Base-by-base conservation (phyloP, 2,329 filamentous ascomycete species). In the Talaromyces sp. region DNA sequence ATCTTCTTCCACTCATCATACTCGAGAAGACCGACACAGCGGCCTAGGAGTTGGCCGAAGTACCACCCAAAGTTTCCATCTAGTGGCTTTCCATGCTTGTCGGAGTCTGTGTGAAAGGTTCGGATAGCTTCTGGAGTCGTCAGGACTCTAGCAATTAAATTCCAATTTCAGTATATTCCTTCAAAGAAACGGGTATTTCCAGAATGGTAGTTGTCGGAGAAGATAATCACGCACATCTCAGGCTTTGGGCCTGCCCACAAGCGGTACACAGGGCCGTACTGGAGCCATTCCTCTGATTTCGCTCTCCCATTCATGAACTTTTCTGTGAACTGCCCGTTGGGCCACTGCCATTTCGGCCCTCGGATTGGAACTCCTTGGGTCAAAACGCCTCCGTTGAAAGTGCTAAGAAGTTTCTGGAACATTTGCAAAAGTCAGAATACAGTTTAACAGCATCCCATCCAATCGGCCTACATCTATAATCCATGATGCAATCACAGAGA, bases 281-380 rank as follows among this genome's bases (percentile, higher is more conserved):
- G 51, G 50, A 9, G 61, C 66, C 78, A 78, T 53, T 27, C 69
- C 73, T 42, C 76, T 77, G 5, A 68, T 61, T 8, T 64, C 63
- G 1, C 78, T 40, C 36, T 40, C 10, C 36, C 36, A 40, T 40
- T 14, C 78, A 80, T 62, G 59, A 80, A 81, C 63, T 81, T 81
- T 2, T 68, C 63, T 60, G 78, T 70, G 1, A 77, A 78, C 64
- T 78, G 75, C 2, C 77, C 76, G 61, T 79, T 73, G 1, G 77
- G 75, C 61, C 66, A 77, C 12, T 57, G 40, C 55, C 55, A 57
- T 42, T 42, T 42, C 16, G 55, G 55, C 10, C 55, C 55, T 16
- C 36, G 34, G 18, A 57, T 57, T 6, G n/a, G 55, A 40, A 9
- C 36, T 40, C 36, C 36, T 14, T 40, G 36, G 16, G 36, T 8